Evolutionary conservation across 371 early-diverging fungal species (phyloP).

Genomic region (Furculomyces boomerangus): DNA sequence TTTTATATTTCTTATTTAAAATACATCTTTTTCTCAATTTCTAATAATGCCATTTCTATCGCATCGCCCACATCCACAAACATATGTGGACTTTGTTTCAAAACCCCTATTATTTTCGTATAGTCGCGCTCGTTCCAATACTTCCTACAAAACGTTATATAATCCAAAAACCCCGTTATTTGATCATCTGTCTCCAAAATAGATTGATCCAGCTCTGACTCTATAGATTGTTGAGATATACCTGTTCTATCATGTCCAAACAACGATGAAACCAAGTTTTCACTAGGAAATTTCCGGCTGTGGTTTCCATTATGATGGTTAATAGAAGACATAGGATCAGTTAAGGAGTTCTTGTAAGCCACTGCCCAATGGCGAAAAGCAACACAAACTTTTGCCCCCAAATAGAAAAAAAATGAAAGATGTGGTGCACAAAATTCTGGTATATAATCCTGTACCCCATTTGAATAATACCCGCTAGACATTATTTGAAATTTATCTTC

Average conservation of each 20-base stretch:
- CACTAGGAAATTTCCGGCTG: neutral
- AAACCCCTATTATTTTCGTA: conserved; percentile 12
- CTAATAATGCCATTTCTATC: neutral
- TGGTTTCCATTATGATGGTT: no score
- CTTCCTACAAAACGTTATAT: conserved; percentile 16
- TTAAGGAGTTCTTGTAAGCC: neutral
- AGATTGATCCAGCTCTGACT: conserved; percentile 8
- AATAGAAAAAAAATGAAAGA: conserved; percentile 21
- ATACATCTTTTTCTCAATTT: neutral
- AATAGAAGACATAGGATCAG: no score
- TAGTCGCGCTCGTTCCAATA: conserved; percentile 26
- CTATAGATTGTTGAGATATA: neutral
- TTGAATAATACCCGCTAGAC: conserved; percentile 12
- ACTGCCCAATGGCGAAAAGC: conserved; percentile 20
- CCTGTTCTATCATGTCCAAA: neutral
- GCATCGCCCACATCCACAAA: neutral
- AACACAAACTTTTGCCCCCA: conserved; percentile 21
- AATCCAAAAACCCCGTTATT: conserved; percentile 9
- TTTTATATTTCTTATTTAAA: neutral
- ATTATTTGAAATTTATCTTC: conserved; percentile 14
- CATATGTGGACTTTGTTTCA: conserved; percentile 17
- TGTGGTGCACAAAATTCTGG: conserved; percentile 27
- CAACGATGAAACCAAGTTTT: neutral
- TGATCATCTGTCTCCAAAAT: conserved; percentile 11
- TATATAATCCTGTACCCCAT: conserved; percentile 18